A percentile compares a stretch with the other conserved stretches of the same genome.
phyloP scores from a whole-genome alignment of 163 green algal species.

The Scenedesmus sp. region DNA sequence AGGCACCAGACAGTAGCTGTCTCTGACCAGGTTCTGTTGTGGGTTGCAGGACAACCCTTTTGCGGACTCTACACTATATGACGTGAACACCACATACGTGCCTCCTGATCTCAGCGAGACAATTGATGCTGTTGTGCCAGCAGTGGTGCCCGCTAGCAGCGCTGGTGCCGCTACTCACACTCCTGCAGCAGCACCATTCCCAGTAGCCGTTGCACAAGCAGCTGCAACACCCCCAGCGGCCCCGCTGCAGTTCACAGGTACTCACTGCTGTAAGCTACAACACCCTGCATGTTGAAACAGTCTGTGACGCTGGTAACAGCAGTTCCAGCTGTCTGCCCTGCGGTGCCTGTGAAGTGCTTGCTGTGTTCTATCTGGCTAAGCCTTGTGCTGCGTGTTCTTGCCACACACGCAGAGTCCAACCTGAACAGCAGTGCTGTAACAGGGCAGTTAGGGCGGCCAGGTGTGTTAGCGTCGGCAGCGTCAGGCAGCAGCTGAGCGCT shows the following conservation, averaged over 20 bases:
- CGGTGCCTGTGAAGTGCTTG: background rate
- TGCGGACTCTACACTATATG: constrained; percentile 44
- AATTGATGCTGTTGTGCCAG: constrained; percentile 53
- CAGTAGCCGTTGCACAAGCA: constrained; percentile 1
- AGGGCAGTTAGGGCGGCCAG: constrained; percentile 57
- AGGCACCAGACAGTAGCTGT: background rate
- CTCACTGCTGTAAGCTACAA: background rate
- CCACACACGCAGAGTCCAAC: constrained; percentile 55
- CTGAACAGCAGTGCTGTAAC: constrained; percentile 47
- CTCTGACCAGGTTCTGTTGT: background rate
- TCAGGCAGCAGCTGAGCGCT: background rate
- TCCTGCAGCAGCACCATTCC: background rate
- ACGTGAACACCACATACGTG: constrained; percentile 59
- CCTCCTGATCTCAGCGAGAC: constrained; percentile 50
- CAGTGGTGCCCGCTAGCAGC: constrained; percentile 4
- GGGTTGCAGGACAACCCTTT: constrained; percentile 55
- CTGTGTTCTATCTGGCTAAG: background rate
- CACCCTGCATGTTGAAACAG: background rate
- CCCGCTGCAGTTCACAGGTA: constrained; percentile 52
- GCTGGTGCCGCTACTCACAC: background rate
- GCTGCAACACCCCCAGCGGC: constrained; percentile 7
- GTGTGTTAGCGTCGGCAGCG: background rate
- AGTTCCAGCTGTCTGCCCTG: background rate
- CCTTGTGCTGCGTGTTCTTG: background rate
- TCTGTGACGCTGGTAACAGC: background rate